Base-by-base conservation (phyloP, 2,329 filamentous ascomycete genomes). In the Acephala macrosclerotiorum region DNA sequence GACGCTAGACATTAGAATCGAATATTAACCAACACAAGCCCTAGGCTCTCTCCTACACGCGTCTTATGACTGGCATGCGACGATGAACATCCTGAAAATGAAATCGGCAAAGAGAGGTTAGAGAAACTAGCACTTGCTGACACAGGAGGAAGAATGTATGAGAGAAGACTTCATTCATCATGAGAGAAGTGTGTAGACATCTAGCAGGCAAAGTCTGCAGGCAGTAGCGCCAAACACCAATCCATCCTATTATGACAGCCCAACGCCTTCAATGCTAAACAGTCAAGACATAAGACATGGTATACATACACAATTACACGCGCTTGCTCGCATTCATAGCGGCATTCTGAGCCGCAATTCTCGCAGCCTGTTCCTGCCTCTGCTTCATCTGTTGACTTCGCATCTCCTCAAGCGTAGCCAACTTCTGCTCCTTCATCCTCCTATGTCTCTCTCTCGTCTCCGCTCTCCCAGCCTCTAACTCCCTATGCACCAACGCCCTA, bases 391-490 rank as follows among this genome's bases (percentile, higher is more conserved):
- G 49, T 16, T 64, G 60, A 0, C 42, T 49, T 26, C 53, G 68
- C 26, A 63, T 66, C 12, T 72, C 70, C 53, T 71, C 68, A 53
- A 67, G 38, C 11, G 66, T 70, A 22, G 51, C 58, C 29, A 57
- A 36, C 26, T 70, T 66, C 29, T 73, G 71, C 40, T 73, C 74
- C 25, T 71, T 73, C 33, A 75, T 61, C 45, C 71, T 67, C 56
- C 68, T 67, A 18, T 68, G 58, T 38, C 73, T 66, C 42, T 72
- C 70, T 6, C 49, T 63, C 26, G 72, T 69, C 25, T 73, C 73
- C 47, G 66, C 64, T 53, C 71, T 70, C 14, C 69, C 71, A 4
- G 67, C 60, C 33, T 75, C 73, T n/a, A 75, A 18, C 5, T 69
- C 70, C 18, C 60, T 65, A 40, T 64, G 64, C n/a, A 66, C 70